Percentiles rank a stretch among this genome's conserved stretches.
Evolutionary conservation across 768 basidiomycete species (phyloP).

Genomic region (Hypholoma fasciculare): DNA sequence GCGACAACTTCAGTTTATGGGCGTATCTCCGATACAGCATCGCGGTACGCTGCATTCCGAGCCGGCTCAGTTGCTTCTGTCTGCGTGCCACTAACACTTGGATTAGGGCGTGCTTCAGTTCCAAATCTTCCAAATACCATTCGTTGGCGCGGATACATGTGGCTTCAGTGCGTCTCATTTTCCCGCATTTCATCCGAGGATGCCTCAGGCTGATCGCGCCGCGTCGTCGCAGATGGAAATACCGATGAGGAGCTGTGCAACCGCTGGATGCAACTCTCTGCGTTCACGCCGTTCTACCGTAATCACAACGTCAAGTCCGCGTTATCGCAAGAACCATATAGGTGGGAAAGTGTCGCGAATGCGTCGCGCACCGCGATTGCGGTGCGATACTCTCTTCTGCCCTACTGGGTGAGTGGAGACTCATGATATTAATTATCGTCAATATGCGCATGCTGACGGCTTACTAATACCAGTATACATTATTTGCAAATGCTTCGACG

Average conservation of each 20-base stretch:
- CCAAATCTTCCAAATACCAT: conserved; percentile 81
- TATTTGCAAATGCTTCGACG: conserved; percentile 68
- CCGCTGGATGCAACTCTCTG: conserved; percentile 86
- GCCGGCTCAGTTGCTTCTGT: conserved; percentile 8
- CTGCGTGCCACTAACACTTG: neutral
- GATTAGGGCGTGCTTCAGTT: conserved; percentile 75
- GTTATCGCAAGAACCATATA: conserved; percentile 76
- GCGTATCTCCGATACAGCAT: conserved; percentile 69
- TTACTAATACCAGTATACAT: conserved; percentile 52
- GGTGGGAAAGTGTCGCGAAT: conserved; percentile 79
- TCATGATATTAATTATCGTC: neutral
- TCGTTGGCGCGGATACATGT: conserved; percentile 81
- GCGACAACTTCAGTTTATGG: conserved; percentile 80
- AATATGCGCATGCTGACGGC: neutral
- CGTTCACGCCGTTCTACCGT: conserved; percentile 80
- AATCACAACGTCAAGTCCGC: conserved; percentile 74
- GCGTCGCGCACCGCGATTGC: conserved; percentile 71
- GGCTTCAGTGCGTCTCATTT: conserved; percentile 49
- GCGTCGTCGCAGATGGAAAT: conserved; percentile 45
- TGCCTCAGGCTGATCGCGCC: conserved; percentile 7
- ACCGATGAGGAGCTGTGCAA: conserved; percentile 81
- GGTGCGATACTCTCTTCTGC: conserved; percentile 70
- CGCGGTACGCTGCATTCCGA: conserved; percentile 25
- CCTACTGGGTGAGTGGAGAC: conserved; percentile 66
- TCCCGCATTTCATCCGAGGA: conserved; percentile 17